Percentiles rank a stretch among this genome's conserved stretches.
Evolutionary conservation across 2,329 filamentous ascomycete genomes (phyloP).

Genomic region (Colletotrichum coccodes): DNA sequence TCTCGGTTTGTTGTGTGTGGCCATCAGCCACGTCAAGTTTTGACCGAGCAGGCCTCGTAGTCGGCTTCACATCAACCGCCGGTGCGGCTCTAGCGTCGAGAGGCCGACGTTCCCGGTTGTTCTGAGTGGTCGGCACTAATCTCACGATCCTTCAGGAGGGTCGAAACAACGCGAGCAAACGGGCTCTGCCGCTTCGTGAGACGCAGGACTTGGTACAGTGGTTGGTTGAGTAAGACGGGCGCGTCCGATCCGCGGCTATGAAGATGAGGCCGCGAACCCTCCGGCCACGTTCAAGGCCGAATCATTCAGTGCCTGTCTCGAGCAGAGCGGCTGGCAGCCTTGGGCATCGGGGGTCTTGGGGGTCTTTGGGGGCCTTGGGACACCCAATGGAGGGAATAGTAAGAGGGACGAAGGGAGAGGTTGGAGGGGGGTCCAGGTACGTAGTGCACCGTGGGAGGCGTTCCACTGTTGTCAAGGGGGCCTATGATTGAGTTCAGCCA

Average conservation of each 20-base stretch:
- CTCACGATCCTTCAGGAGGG: conserved; percentile 16
- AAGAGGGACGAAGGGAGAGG: neutral
- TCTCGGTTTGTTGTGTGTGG: neutral
- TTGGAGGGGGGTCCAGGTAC: neutral
- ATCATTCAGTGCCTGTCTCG: conserved; percentile 9
- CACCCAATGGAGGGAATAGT: neutral
- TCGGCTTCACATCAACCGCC: neutral
- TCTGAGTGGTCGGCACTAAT: neutral
- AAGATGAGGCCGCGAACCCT: conserved; percentile 25
- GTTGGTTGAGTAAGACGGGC: conserved; percentile 26
- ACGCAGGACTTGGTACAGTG: conserved; percentile 20
- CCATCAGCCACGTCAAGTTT: neutral
- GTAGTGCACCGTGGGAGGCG: neutral
- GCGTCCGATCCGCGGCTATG: conserved; percentile 25
- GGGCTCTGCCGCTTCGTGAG: conserved; percentile 4
- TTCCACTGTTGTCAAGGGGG: neutral
- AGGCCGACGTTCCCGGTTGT: conserved; percentile 7
- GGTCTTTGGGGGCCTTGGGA: neutral
- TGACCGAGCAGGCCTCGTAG: neutral
- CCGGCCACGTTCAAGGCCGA: conserved; percentile 22
- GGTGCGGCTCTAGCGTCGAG: neutral
- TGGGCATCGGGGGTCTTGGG: neutral
- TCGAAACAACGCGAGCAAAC: conserved; percentile 9
- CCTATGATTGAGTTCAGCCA: neutral
- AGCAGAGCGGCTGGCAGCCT: conserved; percentile 11